Evolutionary conservation across 768 basidiomycete genomes (phyloP), one percentile per base, ranked within the genome.

Genomic region (Podaxis rugospora): DNA sequence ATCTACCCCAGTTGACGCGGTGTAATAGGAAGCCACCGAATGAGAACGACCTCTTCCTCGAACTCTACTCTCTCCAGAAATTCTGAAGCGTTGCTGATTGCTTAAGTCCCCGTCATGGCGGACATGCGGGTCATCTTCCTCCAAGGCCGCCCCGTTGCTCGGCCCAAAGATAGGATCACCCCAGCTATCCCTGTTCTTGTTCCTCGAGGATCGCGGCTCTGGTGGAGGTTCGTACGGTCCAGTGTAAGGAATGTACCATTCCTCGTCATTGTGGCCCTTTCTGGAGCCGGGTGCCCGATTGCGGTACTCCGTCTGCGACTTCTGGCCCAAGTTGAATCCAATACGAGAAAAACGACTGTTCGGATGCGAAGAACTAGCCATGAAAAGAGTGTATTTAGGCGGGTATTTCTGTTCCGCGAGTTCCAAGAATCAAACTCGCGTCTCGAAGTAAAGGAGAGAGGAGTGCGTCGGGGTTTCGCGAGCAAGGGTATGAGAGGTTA

Each of bases 21-120:
- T 79, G 28, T 69, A 71, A n/a, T 72, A 72, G 36, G 81, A 81
- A 14, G 77, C 69, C 39, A 71, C 72, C 11, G 84, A 83, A 35
- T 75, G 69, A 2, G 77, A 72, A 40, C 81, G 65, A 66, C 68
- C 66, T 66, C 68, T 57, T 63, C 59, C 63, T 68, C 54, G 63
- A 55, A 37, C 68, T 64, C 63, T 70, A 69, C 51, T 39, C 47
- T 54, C 59, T 16, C 37, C 52, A 16, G 59, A 61, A 11, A 25
- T 18, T n/a, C 52, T 54, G 21, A 32, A 53, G 18, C 44, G 21
- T 23, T 61, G 27, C 46, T 39, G 28, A 36, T 54, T 21, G 32
- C 51, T 32, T 16, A 51, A 36, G 11, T 46, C 46, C 3, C 27
- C 49, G 4, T 59, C 57, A 13, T 56, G 50, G 36, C 13, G 40